phyloP scores from a whole-genome alignment of 495 filamentous ascomycete species.

The Penicillium daleae region DNA sequence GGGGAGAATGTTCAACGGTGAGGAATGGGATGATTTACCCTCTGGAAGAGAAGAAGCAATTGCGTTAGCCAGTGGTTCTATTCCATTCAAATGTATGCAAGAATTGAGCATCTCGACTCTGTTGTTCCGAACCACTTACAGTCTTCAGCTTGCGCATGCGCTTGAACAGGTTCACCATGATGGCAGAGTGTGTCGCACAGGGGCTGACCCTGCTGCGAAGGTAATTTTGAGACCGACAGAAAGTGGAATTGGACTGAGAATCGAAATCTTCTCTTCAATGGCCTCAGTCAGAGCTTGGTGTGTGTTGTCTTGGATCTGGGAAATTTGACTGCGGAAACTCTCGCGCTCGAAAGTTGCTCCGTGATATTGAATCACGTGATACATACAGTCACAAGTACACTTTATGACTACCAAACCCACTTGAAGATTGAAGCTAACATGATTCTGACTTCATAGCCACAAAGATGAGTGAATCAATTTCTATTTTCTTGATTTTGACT shows the following conservation, averaged over 20 bases:
- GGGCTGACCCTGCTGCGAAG: constrained; percentile 23
- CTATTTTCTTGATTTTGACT: background rate
- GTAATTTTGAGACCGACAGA: background rate
- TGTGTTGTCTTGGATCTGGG: constrained; percentile 27
- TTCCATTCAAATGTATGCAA: constrained; percentile 6
- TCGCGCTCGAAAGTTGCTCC: constrained; percentile 35
- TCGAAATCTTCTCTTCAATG: background rate
- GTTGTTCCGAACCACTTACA: constrained; percentile 53
- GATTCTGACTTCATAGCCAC: background rate
- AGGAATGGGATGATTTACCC: constrained; percentile 38
- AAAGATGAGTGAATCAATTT: background rate
- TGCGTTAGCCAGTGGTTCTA: constrained; percentile 10
- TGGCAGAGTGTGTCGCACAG: constrained; percentile 32
- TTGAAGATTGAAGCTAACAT: too few relatives aligned
- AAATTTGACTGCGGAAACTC: constrained; percentile 32
- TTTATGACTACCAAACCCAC: background rate
- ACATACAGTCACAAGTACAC: background rate
- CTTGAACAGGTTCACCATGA: constrained; percentile 77
- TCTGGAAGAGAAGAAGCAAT: constrained; percentile 21
- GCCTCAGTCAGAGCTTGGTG: constrained; percentile 7
- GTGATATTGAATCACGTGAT: constrained; percentile 33
- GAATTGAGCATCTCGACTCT: background rate
- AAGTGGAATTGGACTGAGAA: background rate
- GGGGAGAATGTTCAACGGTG: constrained; percentile 18
- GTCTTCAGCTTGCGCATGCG: constrained; percentile 78